Evolutionary conservation across 768 basidiomycete species (phyloP).

Genomic region (Lactarius quietus): DNA sequence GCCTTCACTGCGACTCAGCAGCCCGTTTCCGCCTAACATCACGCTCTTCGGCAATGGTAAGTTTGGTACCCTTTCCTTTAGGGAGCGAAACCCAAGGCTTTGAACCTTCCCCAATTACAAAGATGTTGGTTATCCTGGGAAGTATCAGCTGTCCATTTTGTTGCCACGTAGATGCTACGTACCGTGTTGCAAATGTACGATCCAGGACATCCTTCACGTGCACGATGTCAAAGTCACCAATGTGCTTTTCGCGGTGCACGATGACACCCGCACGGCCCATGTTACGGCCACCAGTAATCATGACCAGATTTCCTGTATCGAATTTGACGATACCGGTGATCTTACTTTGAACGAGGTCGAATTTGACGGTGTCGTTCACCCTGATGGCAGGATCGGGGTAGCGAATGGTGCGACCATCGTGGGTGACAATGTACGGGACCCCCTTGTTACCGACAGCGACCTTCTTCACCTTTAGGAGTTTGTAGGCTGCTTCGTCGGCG

Average conservation of each 20-base stretch:
- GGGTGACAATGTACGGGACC: constrained; percentile 96
- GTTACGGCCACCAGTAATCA: constrained; percentile 99
- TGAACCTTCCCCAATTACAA: constrained; percentile 92
- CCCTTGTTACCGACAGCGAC: constrained; percentile 91
- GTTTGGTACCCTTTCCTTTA: constrained; percentile 96
- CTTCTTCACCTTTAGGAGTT: constrained; percentile 91
- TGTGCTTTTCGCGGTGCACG: constrained; percentile 93
- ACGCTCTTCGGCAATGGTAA: constrained; percentile 95
- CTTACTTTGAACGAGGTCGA: constrained; percentile 92
- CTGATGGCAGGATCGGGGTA: constrained; percentile 96
- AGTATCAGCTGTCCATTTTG: neutral
- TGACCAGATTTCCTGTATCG: constrained; percentile 95
- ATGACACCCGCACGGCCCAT: constrained; percentile 98
- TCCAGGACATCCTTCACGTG: constrained; percentile 96
- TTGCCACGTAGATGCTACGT: constrained; percentile 31
- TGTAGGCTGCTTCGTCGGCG: constrained; percentile 93
- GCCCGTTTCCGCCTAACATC: constrained; percentile 84
- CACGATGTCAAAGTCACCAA: constrained; percentile 98
- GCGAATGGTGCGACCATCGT: constrained; percentile 99
- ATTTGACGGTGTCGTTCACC: constrained; percentile 98
- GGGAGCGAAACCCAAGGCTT: constrained; percentile 98
- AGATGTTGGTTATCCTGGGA: constrained; percentile 89
- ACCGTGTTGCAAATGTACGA: constrained; percentile 97
- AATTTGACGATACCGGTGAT: constrained; percentile 92
- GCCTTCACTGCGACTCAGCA: constrained; percentile 54